phyloP scores from a whole-genome alignment of 139 green algal genomes.

The Chlamydomonas sp. region DNA sequence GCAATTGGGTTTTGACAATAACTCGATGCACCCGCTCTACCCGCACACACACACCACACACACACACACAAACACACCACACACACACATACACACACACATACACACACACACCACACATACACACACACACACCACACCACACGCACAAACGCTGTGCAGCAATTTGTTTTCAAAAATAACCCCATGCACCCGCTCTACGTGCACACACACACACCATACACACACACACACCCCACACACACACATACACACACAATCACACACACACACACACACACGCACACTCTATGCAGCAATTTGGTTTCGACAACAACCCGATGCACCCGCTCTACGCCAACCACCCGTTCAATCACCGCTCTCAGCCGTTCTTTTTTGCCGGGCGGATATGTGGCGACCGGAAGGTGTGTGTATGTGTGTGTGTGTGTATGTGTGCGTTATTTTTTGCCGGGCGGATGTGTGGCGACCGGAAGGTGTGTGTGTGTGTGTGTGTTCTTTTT shows the following conservation, averaged over 20 bases:
- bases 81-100: too few relatives aligned
- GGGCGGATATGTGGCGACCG: conserved; percentile 24
- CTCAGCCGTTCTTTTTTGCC: conserved; percentile 34
- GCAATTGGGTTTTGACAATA: conserved; percentile 14
- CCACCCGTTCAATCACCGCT: too few relatives aligned
- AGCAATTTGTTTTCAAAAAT: conserved; percentile 13
- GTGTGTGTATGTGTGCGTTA: background rate
- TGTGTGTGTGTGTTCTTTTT: too few relatives aligned
- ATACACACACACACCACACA: too few relatives aligned
- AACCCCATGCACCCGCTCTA: conserved; percentile 22
- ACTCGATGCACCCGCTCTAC: background rate
- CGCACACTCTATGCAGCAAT: too few relatives aligned
- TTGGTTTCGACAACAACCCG: background rate
- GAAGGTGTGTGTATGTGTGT: too few relatives aligned
- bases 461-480: conserved; percentile 22
- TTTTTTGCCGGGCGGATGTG: background rate
- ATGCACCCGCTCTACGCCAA: background rate
- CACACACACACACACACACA: too few relatives aligned
- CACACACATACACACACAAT: too few relatives aligned
- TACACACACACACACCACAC: too few relatives aligned
- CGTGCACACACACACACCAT: background rate
- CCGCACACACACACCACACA: too few relatives aligned
- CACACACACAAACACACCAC: too few relatives aligned
- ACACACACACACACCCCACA: background rate
- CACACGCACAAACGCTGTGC: too few relatives aligned